Conservation (phyloP, 345 rosid species). For the Citrus cavaleriei region DNA sequence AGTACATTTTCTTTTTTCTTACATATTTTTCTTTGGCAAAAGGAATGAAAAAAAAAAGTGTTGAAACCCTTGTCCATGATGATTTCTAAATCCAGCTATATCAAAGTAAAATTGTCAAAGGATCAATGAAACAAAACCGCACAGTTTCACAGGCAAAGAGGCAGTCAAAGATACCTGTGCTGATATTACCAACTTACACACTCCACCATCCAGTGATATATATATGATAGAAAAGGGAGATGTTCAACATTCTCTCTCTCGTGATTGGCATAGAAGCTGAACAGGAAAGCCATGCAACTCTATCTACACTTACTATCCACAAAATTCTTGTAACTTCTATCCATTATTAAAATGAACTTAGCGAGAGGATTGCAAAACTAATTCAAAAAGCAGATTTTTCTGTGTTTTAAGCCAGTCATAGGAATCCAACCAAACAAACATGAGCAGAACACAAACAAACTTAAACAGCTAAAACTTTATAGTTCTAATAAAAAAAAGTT, state of each 20-base stretch:
- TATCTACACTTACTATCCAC: slow-evolving; percentile 19
- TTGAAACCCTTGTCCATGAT: slow-evolving; percentile 13
- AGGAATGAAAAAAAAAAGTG: slow-evolving; percentile 3
- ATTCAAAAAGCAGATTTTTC: not conserved
- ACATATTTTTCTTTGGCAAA: not conserved
- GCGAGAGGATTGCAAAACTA: not conserved
- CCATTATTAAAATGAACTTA: not conserved
- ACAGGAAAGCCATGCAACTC: slow-evolving; percentile 10
- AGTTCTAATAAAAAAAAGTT: not conserved
- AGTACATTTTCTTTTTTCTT: slow-evolving; percentile 1
- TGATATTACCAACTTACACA: slow-evolving; percentile 40
- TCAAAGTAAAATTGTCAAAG: slow-evolving; percentile 19
- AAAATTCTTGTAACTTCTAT: slow-evolving; percentile 1
- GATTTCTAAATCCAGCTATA: slow-evolving; percentile 31
- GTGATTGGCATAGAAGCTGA: slow-evolving; percentile 8
- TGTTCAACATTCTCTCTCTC: slow-evolving; percentile 14
- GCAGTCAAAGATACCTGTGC: slow-evolving; percentile 40
- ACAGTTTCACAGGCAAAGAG: slow-evolving; percentile 26
- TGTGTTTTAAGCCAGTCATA: not conserved
- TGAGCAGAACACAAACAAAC: not conserved
- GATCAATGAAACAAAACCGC: slow-evolving; percentile 21
- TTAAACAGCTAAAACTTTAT: slow-evolving; percentile 4
- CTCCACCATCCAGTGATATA: slow-evolving; percentile 25
- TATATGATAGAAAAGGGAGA: slow-evolving; percentile 19
- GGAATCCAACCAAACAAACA: slow-evolving; percentile 13